phyloP scores from a whole-genome alignment of 495 filamentous ascomycete genomes.

The Aspergillus diversus region DNA sequence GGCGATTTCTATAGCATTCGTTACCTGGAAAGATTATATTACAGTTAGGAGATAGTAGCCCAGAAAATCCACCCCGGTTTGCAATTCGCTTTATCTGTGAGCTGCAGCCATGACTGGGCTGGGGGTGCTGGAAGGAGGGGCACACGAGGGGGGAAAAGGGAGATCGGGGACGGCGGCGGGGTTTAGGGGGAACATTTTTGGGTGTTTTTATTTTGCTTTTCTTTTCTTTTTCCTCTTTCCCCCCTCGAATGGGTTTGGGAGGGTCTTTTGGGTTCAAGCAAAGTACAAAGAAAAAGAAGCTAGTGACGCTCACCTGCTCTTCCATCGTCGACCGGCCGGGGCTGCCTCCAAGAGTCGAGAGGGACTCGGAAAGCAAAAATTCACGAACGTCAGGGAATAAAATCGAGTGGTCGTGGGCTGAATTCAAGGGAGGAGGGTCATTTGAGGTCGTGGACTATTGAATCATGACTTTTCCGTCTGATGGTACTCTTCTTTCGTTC shows the following conservation, averaged over 20 bases:
- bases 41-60: conserved; percentile 13
- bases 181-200: conserved; percentile 3
- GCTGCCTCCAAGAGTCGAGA: conserved; percentile 41
- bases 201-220: neutral
- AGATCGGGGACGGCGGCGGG: conserved; percentile 16
- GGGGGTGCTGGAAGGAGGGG: conserved; percentile 23
- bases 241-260: conserved; percentile 3
- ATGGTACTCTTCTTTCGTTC: neutral
- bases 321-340: conserved; percentile 53
- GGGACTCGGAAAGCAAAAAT: conserved; percentile 30
- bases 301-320: conserved; percentile 47
- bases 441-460: conserved; percentile 19
- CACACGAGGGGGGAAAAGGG: conserved; percentile 22
- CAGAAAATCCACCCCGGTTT: neutral
- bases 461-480: conserved; percentile 22
- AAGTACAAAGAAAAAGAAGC: conserved; percentile 15
- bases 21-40: conserved; percentile 60
- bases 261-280: conserved; percentile 15
- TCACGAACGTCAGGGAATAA: conserved; percentile 23
- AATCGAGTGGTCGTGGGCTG: conserved; percentile 15
- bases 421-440: conserved; percentile 28
- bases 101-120: conserved; percentile 15
- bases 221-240: conserved; percentile 12
- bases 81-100: neutral
- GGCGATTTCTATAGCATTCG: conserved; percentile 90